A percentile compares a stretch with the other conserved stretches of the same genome.
Conservation (phyloP, 305 asterid species). For the Withania somnifera region DNA sequence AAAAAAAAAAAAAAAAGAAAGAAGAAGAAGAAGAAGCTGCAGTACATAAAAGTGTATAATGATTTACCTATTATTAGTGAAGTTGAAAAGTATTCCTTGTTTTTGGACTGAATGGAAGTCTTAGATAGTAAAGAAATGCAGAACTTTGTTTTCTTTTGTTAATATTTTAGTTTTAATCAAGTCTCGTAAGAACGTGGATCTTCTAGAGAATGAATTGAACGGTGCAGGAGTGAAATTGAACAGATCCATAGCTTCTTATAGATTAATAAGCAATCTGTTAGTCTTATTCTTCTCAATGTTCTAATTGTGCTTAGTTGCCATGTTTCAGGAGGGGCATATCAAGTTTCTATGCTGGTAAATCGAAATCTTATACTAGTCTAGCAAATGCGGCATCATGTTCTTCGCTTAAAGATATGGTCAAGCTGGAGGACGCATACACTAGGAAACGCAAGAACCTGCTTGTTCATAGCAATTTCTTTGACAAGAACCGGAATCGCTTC, state of each 20-base stretch:
- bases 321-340: constrained; percentile 71
- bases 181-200: not conserved
- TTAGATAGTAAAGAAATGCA: not conserved
- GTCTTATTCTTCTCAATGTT: not conserved
- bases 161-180: not conserved
- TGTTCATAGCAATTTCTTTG: constrained; percentile 36
- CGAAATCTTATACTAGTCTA: constrained; percentile 68
- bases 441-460: constrained; percentile 50
- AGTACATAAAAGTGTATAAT: not conserved
- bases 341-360: constrained; percentile 45
- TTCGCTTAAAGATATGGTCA: constrained; percentile 49
- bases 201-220: not conserved
- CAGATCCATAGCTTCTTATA: not conserved
- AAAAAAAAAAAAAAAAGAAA: no score
- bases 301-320: not conserved
- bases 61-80: not conserved
- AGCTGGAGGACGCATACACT: constrained; percentile 63
- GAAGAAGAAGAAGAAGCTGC: not conserved
- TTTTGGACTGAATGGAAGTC: not conserved
- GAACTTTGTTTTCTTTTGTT: not conserved
- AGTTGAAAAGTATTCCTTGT: not conserved
- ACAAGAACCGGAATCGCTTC: constrained; percentile 31
- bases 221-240: not conserved
- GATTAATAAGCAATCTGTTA: not conserved
- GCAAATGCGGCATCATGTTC: constrained; percentile 51